Evolutionary conservation across 371 early-diverging fungal genomes (phyloP), one percentile per base, ranked within the genome.

Genomic region (Phascolomyces articulosus): DNA sequence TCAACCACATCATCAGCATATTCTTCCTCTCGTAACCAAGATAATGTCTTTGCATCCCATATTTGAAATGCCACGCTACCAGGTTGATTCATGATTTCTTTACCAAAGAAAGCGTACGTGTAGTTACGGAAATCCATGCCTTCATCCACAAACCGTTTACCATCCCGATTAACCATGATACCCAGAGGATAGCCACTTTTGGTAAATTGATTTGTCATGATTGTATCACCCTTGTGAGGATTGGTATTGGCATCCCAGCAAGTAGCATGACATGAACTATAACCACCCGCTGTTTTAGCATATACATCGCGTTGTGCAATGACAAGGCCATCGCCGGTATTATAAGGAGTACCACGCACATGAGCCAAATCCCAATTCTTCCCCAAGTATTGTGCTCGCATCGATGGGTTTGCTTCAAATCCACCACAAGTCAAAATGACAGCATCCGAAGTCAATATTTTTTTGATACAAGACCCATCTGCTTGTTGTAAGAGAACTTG

Each of bases 301-400:
- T 48, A 41, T 40, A 44, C 48, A 53, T 68, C 68, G 15, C 64
- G 58, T 31, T 63, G 63, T 15, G 68, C 68, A 51, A 63, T 63
- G 15, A 63, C 11, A 0, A 59, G 54, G n/a, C 68, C 63, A 34
- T 68, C 68, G 15, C 68, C 68, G 1, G 68, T 68, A 38, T 68
- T 68, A 60, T 54, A 68, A 38, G 68, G 68, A 26, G 68, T 68
- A n/a, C 68, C 68, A 18, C 68, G 59, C 4, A 68, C 68, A 34
- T 62, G 60, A 8, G 68, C 68, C 18, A 62, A 40, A 34, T 68
- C 68, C 68, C 68, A 68, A 23, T 60, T 31, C 7, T 62, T 62
- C 1, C 68, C 68, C n/a, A 68, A 59, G 13, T 60, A 68, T 31
- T 68, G 68, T 24, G 68, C 68, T n/a, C 68, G 68, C 64, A 68